phyloP scores from a whole-genome alignment of 2,329 filamentous ascomycete genomes.

The Spiromastix sp. region DNA sequence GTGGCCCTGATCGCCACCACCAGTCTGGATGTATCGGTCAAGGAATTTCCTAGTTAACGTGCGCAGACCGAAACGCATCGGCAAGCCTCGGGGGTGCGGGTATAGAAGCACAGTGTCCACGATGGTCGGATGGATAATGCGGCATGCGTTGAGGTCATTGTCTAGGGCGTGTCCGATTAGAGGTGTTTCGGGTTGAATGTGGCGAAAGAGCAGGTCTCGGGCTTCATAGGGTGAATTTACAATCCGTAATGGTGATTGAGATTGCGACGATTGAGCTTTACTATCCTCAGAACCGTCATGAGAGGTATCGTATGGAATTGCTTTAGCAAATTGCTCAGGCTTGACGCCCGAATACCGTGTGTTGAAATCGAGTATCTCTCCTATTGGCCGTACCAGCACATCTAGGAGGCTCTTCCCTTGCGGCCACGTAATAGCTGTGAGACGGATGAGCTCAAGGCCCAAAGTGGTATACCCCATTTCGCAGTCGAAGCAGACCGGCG shows the following conservation, averaged over 20 bases:
- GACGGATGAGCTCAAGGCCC: slow-evolving; percentile 78
- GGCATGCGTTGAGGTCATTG: slow-evolving; percentile 81
- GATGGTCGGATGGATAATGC: slow-evolving; percentile 73
- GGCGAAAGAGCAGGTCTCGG: slow-evolving; percentile 63
- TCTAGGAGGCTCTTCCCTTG: slow-evolving; percentile 65
- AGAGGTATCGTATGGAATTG: slow-evolving; percentile 44
- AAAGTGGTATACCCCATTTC: slow-evolving; percentile 94
- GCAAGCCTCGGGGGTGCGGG: slow-evolving; percentile 66
- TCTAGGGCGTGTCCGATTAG: slow-evolving; percentile 90
- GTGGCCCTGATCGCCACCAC: slow-evolving; percentile 54
- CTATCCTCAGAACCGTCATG: slow-evolving; percentile 15
- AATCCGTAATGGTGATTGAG: slow-evolving; percentile 55
- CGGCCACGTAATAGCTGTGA: slow-evolving; percentile 86
- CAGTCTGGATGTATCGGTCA: slow-evolving; percentile 67
- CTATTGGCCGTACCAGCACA: slow-evolving; percentile 71
- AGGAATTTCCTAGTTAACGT: slow-evolving; percentile 60
- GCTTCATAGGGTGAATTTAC: slow-evolving; percentile 66
- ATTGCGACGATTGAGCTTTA: slow-evolving; percentile 18
- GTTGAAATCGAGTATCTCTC: slow-evolving; percentile 81
- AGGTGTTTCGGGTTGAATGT: slow-evolving; percentile 66
- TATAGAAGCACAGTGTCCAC: slow-evolving; percentile 81
- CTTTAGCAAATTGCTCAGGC: slow-evolving; percentile 62
- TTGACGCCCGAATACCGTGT: slow-evolving; percentile 83
- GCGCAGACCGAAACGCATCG: slow-evolving; percentile 68
- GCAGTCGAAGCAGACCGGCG: slow-evolving; percentile 75